Percentiles rank a stretch among this genome's conserved stretches.
Conservation (phyloP, 306 rosid species). For the Senna tora region DNA sequence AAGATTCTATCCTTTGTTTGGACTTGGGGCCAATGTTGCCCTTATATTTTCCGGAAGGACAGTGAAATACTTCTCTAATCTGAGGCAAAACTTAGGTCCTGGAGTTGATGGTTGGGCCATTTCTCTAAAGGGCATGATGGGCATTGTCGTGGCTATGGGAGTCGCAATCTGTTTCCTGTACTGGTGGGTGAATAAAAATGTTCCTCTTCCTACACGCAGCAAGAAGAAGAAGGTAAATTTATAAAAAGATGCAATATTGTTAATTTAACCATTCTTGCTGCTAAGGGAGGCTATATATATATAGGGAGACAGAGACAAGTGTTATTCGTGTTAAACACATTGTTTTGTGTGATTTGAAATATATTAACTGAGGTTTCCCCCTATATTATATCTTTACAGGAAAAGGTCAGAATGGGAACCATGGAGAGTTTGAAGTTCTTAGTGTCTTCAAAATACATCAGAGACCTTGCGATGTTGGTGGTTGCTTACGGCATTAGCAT, state of each 20-base stretch:
- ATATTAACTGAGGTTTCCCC: slow-evolving; percentile 11
- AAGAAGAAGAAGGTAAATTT: slow-evolving; percentile 91
- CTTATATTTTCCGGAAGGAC: slow-evolving; percentile 96
- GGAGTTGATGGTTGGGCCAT: slow-evolving; percentile 99
- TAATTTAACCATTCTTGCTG: slow-evolving; percentile 4
- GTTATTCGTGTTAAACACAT: not conserved
- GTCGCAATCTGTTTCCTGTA: slow-evolving; percentile 73
- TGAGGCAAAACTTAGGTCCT: slow-evolving; percentile 84
- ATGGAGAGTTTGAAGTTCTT: slow-evolving; percentile 99
- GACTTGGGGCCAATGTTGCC: slow-evolving; percentile 96
- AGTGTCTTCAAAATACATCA: slow-evolving; percentile 89
- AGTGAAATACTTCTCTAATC: slow-evolving; percentile 88
- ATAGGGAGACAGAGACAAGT: too few species aligned
- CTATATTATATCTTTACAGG: slow-evolving; percentile 54
- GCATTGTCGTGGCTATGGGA: slow-evolving; percentile 93
- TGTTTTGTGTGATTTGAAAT: slow-evolving; percentile 25
- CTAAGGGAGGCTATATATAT: not conserved
- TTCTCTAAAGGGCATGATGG: slow-evolving; percentile 92
- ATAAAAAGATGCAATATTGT: slow-evolving; percentile 12
- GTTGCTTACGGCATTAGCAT: slow-evolving; percentile 99
- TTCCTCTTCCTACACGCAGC: slow-evolving; percentile 91
- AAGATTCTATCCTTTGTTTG: slow-evolving; percentile 89
- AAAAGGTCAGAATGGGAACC: slow-evolving; percentile 94
- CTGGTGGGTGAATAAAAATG: slow-evolving; percentile 92
- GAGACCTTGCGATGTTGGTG: slow-evolving; percentile 98